Conservation (phyloP, 768 basidiomycete species). For the Hericium alpestre region DNA sequence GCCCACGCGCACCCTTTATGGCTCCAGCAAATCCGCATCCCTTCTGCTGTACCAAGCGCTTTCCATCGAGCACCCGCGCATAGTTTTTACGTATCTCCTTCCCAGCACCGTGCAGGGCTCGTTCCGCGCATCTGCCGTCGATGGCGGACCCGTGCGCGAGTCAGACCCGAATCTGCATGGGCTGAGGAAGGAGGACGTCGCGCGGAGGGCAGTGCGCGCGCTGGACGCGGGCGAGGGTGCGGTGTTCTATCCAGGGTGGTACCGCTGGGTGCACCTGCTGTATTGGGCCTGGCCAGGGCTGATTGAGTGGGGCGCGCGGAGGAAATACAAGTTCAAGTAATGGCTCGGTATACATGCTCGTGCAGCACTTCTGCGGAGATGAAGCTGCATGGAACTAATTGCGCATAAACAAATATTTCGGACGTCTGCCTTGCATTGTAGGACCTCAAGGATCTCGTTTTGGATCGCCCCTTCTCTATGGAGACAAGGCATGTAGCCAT, state of each 20-base stretch:
- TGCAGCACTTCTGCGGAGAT: background rate
- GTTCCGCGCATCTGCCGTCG: slow-evolving; percentile 74
- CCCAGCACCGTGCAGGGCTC: slow-evolving; percentile 67
- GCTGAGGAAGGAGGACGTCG: slow-evolving; percentile 51
- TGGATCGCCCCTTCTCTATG: no score
- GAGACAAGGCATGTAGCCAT: no score
- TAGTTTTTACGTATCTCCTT: slow-evolving; percentile 51
- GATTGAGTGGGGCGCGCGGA: slow-evolving; percentile 45
- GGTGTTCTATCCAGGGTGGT: slow-evolving; percentile 44
- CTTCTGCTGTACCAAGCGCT: slow-evolving; percentile 70
- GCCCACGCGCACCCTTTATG: slow-evolving; percentile 78
- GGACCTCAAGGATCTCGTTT: no score
- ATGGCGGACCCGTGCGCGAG: slow-evolving; percentile 34
- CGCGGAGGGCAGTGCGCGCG: slow-evolving; percentile 45
- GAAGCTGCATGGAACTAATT: background rate
- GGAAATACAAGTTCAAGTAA: slow-evolving; percentile 50
- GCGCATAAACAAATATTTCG: background rate
- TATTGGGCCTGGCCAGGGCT: slow-evolving; percentile 58
- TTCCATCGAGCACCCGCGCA: slow-evolving; percentile 65
- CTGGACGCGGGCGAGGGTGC: slow-evolving; percentile 47
- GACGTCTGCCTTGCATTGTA: no score
- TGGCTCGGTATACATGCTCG: background rate
- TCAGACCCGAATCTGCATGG: slow-evolving; percentile 46
- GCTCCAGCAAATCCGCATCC: slow-evolving; percentile 73
- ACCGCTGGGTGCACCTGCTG: slow-evolving; percentile 40